phyloP scores from a whole-genome alignment of 1,284 basidiomycete genomes.

The Phellinidium pouzarii region DNA sequence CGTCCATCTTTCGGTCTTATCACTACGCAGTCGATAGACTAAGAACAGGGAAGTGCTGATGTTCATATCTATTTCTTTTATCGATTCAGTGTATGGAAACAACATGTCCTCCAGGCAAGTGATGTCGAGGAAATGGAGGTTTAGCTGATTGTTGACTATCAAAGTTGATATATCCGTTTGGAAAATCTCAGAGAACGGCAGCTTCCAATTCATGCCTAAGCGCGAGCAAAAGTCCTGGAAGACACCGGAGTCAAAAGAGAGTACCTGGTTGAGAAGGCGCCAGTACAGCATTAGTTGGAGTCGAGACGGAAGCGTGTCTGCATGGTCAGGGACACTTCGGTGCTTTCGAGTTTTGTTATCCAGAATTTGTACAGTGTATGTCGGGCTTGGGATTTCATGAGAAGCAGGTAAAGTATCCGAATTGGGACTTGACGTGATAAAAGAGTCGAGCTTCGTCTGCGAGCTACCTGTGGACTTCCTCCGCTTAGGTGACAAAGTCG shows the following conservation, averaged over 20 bases:
- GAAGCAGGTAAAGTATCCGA: slow-evolving; percentile 2
- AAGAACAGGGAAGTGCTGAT: slow-evolving; percentile 8
- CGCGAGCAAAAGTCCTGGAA: slow-evolving; percentile 51
- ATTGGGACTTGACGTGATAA: neutral
- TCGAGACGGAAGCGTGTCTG: slow-evolving; percentile 59
- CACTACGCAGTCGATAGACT: slow-evolving; percentile 12
- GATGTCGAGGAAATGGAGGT: slow-evolving; percentile 24
- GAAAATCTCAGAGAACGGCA: slow-evolving; percentile 51
- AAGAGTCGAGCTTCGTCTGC: slow-evolving; percentile 1
- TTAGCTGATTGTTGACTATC: slow-evolving; percentile 28
- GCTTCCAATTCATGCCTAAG: slow-evolving; percentile 39
- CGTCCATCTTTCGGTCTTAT: neutral
- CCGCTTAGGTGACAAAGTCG: neutral
- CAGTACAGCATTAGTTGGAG: slow-evolving; percentile 84
- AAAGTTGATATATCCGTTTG: slow-evolving; percentile 42
- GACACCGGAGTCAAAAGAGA: slow-evolving; percentile 41
- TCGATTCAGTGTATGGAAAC: slow-evolving; percentile 9
- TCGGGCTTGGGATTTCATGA: slow-evolving; percentile 15
- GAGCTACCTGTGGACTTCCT: neutral
- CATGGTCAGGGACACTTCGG: slow-evolving; percentile 48
- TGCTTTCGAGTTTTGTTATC: slow-evolving; percentile 74
- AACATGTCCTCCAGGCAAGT: slow-evolving; percentile 10
- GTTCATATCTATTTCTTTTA: slow-evolving; percentile 13
- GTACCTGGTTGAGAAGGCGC: slow-evolving; percentile 54
- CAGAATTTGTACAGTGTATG: slow-evolving; percentile 44